These are phyloP conservation scores for Quercus phellos DNA, from an alignment of 331 rosid genomes.

Conservation along the genomic window DNA sequence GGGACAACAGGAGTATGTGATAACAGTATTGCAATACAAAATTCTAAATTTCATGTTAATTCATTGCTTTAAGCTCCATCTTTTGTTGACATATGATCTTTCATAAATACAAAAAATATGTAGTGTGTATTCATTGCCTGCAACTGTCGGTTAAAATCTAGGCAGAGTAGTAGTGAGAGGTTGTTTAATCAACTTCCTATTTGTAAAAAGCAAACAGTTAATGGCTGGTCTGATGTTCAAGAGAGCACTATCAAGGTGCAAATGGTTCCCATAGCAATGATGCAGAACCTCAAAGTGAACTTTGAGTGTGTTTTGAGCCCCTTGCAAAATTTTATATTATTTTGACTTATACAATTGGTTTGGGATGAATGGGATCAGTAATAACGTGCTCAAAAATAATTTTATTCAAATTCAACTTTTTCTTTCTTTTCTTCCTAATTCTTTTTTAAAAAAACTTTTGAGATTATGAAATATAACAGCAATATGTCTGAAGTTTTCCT, in stretches of 20 bases:
- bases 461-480: slow-evolving; percentile 9
- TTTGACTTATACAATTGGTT: neutral
- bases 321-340: neutral
- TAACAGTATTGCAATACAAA: no score
- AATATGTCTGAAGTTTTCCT: neutral
- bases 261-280: neutral
- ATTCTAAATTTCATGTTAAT: no score
- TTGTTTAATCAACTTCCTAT: neutral
- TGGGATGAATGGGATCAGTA: neutral
- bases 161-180: neutral
- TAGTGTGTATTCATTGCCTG: neutral
- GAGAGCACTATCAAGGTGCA: neutral
- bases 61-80: no score
- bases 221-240: neutral
- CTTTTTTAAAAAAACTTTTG: neutral
- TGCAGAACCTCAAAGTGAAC: neutral
- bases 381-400: neutral
- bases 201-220: neutral
- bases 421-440: neutral
- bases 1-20: no score
- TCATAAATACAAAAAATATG: no score
- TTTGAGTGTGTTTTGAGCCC: neutral
- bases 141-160: neutral
- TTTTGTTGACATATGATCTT: no score
- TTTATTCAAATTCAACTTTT: neutral